Evolutionary conservation across 352 stramenopile species (phyloP), one percentile per base, ranked within the genome.

Genomic region (Aphanomyces euteiches): DNA sequence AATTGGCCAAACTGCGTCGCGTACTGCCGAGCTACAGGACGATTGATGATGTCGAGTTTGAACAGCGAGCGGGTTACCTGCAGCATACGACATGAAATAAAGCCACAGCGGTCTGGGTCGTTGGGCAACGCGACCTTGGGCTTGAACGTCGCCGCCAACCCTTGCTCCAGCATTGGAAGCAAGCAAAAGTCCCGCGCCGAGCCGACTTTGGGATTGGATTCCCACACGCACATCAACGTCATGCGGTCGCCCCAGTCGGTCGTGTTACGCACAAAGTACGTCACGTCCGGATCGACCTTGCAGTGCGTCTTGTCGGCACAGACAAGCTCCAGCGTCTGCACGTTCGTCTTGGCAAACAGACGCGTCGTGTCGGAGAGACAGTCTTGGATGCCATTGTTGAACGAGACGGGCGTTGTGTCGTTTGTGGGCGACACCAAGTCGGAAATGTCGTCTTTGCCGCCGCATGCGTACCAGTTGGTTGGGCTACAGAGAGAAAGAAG

Each of bases 401-500:
- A 90, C 17, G 78, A 69, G 78, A 65, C 86, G 80, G 7, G 78
- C 19, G 37, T 19, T 17, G 59, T 56, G 4, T 5, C 28, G 59
- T 67, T 67, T 1, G 7, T 5, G 4, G 59, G 59, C 17, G 43
- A 41, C 7, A 67, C 59, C 10, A 50, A 17, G n/a, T 38, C n/a
- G 17, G 41, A 41, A 28, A 45, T 80, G 74, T 81, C 75, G 54
- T 90, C 89, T 28, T 28, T 28, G 28, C 28, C 28, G 5, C 81
- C 82, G 36, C 85, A 93, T 39, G 91, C 83, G 66, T 93, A 91
- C 85, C 82, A 93, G 74, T 90, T 91, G 66, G 90, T 87, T 5
- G 83, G 85, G 53, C 85, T 91, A 67, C 5, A 43, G n/a, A 53
- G 21, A 65, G 17, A 21, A 2, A 21, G 48, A 12, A 36, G 13